Conservation (phyloP, 257 asterid genomes). For the Phtheirospermum japonicum region DNA sequence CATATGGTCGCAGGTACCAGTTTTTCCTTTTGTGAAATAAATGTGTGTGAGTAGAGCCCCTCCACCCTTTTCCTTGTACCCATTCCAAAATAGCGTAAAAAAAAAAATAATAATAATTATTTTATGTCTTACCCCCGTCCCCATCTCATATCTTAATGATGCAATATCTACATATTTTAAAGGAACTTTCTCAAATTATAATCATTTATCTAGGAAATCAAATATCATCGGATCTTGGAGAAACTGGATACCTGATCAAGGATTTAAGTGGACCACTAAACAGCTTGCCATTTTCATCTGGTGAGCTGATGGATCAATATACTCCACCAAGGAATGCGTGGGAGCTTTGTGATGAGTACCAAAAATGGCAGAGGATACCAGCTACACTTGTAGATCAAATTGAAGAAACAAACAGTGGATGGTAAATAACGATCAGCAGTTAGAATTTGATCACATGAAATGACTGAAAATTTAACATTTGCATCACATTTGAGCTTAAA, state of each 20-base stretch:
- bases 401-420: slow-evolving; percentile 60
- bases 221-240: slow-evolving; percentile 38
- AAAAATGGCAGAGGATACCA: slow-evolving; percentile 85
- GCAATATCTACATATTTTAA: slow-evolving; percentile 19
- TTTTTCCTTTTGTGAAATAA: slow-evolving; percentile 14
- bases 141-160: slow-evolving; percentile 19
- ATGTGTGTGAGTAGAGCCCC: slow-evolving; percentile 5
- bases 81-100: slow-evolving; percentile 8
- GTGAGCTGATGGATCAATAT: slow-evolving; percentile 33
- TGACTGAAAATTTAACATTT: slow-evolving; percentile 5
- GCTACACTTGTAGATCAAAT: slow-evolving; percentile 78
- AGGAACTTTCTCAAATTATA: slow-evolving; percentile 16
- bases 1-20: slow-evolving; percentile 46
- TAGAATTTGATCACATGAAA: slow-evolving; percentile 23
- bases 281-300: slow-evolving; percentile 29
- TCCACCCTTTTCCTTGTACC: slow-evolving; percentile 8
- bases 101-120: neutral
- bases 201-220: slow-evolving; percentile 42
- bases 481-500: slow-evolving; percentile 13
- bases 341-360: slow-evolving; percentile 88
- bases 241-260: slow-evolving; percentile 36
- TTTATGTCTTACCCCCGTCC: slow-evolving; percentile 22
- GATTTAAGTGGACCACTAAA: slow-evolving; percentile 32
- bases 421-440: slow-evolving; percentile 43
- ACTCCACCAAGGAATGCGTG: slow-evolving; percentile 58